Conservation (phyloP, 495 filamentous ascomycete genomes). For the Hyaloscypha variabilis region DNA sequence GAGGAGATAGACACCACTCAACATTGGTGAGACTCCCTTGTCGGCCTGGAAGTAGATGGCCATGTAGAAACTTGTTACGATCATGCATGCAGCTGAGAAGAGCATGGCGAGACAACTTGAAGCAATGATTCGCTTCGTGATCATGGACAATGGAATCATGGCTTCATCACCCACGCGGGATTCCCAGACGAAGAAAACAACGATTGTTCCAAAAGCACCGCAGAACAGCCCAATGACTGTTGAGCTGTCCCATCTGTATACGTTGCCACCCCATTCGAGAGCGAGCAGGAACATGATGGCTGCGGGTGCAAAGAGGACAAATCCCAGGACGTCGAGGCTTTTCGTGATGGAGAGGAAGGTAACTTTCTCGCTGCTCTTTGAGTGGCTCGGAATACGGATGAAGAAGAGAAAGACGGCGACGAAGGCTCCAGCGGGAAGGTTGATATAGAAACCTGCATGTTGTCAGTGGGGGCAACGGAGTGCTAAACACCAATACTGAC, state of each 20-base stretch:
- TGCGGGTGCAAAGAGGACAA: constrained; percentile 39
- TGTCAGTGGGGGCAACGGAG: background rate
- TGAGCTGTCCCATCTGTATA: constrained; percentile 43
- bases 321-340: constrained; percentile 53
- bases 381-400: constrained; percentile 48
- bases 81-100: constrained; percentile 26
- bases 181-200: constrained; percentile 50
- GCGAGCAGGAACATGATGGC: constrained; percentile 45
- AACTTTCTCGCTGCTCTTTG: background rate
- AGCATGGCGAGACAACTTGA: constrained; percentile 33
- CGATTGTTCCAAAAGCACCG: constrained; percentile 43
- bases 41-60: constrained; percentile 86
- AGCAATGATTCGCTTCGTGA: constrained; percentile 35
- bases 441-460: constrained; percentile 61
- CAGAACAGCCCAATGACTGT: constrained; percentile 46
- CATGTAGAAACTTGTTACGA: constrained; percentile 56
- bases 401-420: constrained; percentile 48
- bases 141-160: constrained; percentile 46
- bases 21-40: constrained; percentile 53
- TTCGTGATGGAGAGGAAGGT: constrained; percentile 27
- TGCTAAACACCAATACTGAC: constrained; percentile 27
- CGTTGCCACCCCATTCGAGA: constrained; percentile 48
- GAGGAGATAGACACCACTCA: constrained; percentile 73
- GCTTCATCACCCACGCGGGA: constrained; percentile 46
- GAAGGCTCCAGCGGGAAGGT: constrained; percentile 59